These are phyloP conservation scores for Neobulgaria alba DNA, from an alignment of 2,329 filamentous ascomycete species.

Conservation along the genomic window DNA sequence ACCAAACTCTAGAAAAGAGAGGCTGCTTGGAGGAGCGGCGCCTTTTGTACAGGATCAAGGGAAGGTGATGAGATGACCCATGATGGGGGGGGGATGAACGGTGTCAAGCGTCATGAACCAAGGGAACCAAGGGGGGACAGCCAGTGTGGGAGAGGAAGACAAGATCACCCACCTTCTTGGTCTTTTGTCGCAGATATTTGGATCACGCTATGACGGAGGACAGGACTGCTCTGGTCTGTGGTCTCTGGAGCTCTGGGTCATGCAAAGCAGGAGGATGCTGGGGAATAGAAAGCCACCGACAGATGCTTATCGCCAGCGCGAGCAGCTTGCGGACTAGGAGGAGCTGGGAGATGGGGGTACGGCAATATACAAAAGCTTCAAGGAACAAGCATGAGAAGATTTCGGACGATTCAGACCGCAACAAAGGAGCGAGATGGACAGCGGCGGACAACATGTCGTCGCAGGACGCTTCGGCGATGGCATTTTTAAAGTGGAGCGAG, in stretches of 20 bases:
- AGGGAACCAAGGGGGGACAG: constrained; percentile 3
- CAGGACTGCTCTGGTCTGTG: neutral
- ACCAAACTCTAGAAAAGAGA: constrained; percentile 10
- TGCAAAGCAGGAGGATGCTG: neutral
- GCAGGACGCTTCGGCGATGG: neutral
- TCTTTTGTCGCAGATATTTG: constrained; percentile 7
- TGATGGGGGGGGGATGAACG: constrained; percentile 16
- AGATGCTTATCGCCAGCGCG: neutral
- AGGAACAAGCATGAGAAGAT: constrained; percentile 20
- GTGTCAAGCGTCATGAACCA: constrained; percentile 10
- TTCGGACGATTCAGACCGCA: constrained; percentile 20
- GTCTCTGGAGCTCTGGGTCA: neutral
- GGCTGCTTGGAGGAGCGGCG: constrained; percentile 6
- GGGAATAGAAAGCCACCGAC: neutral
- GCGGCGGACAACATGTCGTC: constrained; percentile 7
- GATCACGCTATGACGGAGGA: constrained; percentile 18
- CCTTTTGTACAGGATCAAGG: constrained; percentile 9
- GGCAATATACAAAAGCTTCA: constrained; percentile 6
- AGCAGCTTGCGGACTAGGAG: too few species aligned
- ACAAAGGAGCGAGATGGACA: constrained; percentile 1
- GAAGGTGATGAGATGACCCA: constrained; percentile 13
- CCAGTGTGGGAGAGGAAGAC: constrained; percentile 1
- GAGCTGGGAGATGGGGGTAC: neutral
- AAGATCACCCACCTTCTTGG: constrained; percentile 17
- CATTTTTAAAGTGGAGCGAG: constrained; percentile 5